phyloP scores from a whole-genome alignment of 1,284 basidiomycete species.

The Ustilago xerochloae region DNA sequence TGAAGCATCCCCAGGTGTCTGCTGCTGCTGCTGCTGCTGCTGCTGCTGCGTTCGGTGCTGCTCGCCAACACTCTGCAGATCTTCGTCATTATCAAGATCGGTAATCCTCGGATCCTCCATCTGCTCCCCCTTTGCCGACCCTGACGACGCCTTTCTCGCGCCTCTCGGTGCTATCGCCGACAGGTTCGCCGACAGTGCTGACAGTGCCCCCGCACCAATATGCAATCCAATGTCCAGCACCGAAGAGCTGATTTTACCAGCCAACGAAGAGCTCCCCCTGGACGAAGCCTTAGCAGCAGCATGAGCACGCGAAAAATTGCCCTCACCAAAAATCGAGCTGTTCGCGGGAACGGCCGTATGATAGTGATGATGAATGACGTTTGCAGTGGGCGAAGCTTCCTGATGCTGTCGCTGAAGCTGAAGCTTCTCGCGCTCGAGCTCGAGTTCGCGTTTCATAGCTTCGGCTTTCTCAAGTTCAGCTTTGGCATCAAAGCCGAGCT shows the following conservation, averaged over 20 bases:
- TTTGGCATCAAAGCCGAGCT: constrained; percentile 42
- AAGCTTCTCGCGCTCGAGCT: constrained; percentile 30
- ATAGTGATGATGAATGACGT: constrained; percentile 45
- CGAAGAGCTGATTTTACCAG: constrained; percentile 34
- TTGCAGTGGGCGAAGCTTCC: constrained; percentile 1
- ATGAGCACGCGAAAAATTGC: constrained; percentile 31
- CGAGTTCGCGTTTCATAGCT: constrained; percentile 34
- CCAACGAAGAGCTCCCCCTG: constrained; percentile 9
- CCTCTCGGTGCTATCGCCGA: constrained; percentile 32
- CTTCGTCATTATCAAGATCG: constrained; percentile 39
- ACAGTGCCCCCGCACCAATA: constrained; percentile 44
- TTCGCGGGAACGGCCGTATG: constrained; percentile 16
- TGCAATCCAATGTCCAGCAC: constrained; percentile 42
- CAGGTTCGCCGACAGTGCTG: constrained; percentile 34
- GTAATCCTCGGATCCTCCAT: constrained; percentile 34
- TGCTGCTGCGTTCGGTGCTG: too few relatives aligned
- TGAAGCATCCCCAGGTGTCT: background rate
- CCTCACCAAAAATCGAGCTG: constrained; percentile 5
- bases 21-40: too few relatives aligned
- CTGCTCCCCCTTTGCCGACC: background rate
- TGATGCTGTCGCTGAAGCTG: constrained; percentile 8
- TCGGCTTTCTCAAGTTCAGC: constrained; percentile 35
- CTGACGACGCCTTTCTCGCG: background rate
- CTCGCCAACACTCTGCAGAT: too few relatives aligned
- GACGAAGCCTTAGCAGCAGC: constrained; percentile 28